phyloP scores from a whole-genome alignment of 1,284 basidiomycete genomes.

The Austroboletus novae-zelandiae region DNA sequence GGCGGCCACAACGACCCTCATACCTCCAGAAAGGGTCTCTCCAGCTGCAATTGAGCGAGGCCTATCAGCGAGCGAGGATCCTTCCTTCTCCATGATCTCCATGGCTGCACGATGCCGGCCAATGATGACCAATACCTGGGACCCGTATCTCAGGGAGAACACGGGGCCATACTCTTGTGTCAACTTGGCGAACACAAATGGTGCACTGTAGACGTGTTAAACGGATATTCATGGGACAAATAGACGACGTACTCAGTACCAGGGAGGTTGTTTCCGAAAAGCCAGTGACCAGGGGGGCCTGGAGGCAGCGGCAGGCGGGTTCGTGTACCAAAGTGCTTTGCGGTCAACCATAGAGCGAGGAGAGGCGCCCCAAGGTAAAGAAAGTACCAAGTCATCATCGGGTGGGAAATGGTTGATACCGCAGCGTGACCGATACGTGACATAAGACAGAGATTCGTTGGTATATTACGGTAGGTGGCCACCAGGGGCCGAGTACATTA shows the following conservation, averaged over 20 bases:
- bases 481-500: too few species aligned
- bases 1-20: conserved; percentile 6
- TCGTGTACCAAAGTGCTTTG: not conserved
- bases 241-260: conserved; percentile 4
- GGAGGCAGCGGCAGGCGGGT: conserved; percentile 9
- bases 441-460: too few species aligned
- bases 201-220: not conserved
- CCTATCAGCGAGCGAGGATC: conserved; percentile 22
- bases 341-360: not conserved
- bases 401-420: too few species aligned
- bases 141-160: conserved; percentile 17
- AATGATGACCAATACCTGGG: conserved; percentile 12
- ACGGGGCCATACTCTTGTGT: conserved; percentile 20
- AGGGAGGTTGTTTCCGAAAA: conserved; percentile 14
- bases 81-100: conserved; percentile 29
- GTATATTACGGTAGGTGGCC: too few species aligned
- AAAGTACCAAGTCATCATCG: too few species aligned
- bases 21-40: conserved; percentile 18
- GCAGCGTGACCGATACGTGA: too few species aligned
- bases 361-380: too few species aligned
- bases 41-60: conserved; percentile 17
- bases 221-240: not conserved
- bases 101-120: conserved; percentile 18
- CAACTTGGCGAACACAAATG: conserved; percentile 17
- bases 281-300: conserved; percentile 17